Evolutionary conservation across 1,139 yeast genomes (phyloP).

Genomic region (Eremothecium gossypii): DNA sequence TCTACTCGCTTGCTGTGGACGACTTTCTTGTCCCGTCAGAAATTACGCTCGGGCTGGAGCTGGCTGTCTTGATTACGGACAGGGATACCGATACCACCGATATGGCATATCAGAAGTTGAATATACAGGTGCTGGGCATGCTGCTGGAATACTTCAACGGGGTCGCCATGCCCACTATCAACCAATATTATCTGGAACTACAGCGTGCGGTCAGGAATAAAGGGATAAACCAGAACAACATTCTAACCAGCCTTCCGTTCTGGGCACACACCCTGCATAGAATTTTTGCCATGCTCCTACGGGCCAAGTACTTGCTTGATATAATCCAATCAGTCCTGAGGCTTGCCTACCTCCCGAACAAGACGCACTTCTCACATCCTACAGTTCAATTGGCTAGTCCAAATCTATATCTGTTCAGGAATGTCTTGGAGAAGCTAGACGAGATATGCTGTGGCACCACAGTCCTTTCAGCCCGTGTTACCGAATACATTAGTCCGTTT

Average conservation of each 20-base stretch:
- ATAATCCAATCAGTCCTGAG: constrained; percentile 17
- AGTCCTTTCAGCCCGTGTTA: constrained; percentile 7
- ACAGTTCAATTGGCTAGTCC: constrained; percentile 17
- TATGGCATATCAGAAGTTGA: constrained; percentile 22
- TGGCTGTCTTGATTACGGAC: constrained; percentile 26
- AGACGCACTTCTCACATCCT: constrained; percentile 12
- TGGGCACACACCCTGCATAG: constrained; percentile 40
- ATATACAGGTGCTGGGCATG: constrained; percentile 23
- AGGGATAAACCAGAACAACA: constrained; percentile 5
- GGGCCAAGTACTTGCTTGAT: constrained; percentile 15
- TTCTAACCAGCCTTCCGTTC: constrained; percentile 24
- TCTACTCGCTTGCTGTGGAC: constrained; percentile 26
- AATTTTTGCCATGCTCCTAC: constrained; percentile 32
- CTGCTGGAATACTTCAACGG: constrained; percentile 16
- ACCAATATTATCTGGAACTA: constrained; percentile 18
- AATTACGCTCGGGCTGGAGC: constrained; percentile 26
- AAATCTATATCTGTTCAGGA: constrained; percentile 22
- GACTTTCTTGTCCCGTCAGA: constrained; percentile 33
- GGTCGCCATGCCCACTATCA: constrained; percentile 17
- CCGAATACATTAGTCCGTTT: constrained; percentile 8
- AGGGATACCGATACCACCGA: constrained; percentile 21
- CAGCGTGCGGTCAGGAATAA: constrained; percentile 15
- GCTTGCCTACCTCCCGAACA: constrained; percentile 23
- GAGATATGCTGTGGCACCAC: constrained; percentile 7
- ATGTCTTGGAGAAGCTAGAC: constrained; percentile 13